phyloP scores from a whole-genome alignment of 352 stramenopile species.

The Globisporangium acanthophoron region DNA sequence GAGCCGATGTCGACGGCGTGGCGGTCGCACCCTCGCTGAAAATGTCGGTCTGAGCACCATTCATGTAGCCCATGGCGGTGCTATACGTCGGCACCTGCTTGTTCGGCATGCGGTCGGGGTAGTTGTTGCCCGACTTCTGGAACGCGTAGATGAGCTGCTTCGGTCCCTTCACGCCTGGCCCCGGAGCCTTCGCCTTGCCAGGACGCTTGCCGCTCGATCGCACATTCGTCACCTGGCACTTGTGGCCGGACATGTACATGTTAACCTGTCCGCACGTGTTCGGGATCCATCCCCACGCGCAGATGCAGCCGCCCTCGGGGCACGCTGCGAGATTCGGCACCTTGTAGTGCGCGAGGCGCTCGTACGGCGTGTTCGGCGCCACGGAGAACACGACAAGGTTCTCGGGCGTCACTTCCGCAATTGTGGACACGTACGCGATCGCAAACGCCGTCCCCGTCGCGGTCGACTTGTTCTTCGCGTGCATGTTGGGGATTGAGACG shows the following conservation, averaged over 20 bases:
- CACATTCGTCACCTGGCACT: constrained; percentile 2
- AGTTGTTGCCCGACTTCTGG: constrained; percentile 3
- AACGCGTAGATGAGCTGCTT: constrained; percentile 7
- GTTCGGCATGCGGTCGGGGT: not conserved
- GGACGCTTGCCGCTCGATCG: not conserved
- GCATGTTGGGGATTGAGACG: not conserved
- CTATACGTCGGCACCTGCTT: constrained; percentile 5
- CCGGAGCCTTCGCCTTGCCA: not conserved
- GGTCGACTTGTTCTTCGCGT: not conserved
- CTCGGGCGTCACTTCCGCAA: constrained; percentile 1
- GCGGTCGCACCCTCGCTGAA: not conserved
- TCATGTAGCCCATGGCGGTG: not conserved
- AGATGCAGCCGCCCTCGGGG: constrained; percentile 1
- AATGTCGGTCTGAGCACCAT: constrained; percentile 2
- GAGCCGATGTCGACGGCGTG: not conserved
- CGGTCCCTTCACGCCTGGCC: not conserved
- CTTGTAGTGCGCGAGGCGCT: constrained; percentile 2
- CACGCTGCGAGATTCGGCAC: constrained; percentile 1
- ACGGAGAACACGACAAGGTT: constrained; percentile 3
- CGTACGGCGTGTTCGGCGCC: constrained; percentile 1
- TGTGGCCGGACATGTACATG: constrained; percentile 5
- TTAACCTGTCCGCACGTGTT: constrained; percentile 1
- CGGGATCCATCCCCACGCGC: constrained; percentile 1
- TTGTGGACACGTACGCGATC: constrained; percentile 1
- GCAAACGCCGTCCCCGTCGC: not conserved